phyloP scores from a whole-genome alignment of 2,329 filamentous ascomycete species.

The Exophiala xenobiotica region DNA sequence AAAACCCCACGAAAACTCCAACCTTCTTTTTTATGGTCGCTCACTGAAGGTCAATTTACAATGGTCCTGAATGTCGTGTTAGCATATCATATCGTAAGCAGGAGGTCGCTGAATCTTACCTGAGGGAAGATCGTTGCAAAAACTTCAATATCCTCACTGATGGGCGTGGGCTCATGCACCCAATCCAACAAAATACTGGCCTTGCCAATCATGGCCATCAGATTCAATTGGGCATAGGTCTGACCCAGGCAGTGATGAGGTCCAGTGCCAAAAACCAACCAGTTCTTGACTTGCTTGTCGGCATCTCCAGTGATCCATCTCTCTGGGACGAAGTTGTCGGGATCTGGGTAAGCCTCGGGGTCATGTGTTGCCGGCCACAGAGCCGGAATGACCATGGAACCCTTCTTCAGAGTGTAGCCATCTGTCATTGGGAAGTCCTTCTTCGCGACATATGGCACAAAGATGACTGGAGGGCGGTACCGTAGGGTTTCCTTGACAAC shows the following conservation, averaged over 20 bases:
- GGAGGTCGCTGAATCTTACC: slow-evolving; percentile 55
- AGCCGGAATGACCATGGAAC: slow-evolving; percentile 91
- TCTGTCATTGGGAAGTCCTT: slow-evolving; percentile 89
- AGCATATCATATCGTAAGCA: slow-evolving; percentile 1
- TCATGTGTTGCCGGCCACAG: slow-evolving; percentile 90
- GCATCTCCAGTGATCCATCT: slow-evolving; percentile 88
- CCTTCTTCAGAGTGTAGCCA: slow-evolving; percentile 88
- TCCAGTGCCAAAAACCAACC: slow-evolving; percentile 90
- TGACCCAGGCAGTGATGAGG: slow-evolving; percentile 97
- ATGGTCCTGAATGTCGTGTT: slow-evolving; percentile 63
- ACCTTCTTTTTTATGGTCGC: slow-evolving; percentile 34
- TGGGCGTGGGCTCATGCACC: slow-evolving; percentile 79
- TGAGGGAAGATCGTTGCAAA: slow-evolving; percentile 98
- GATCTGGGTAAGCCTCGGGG: slow-evolving; percentile 85
- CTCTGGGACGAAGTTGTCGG: slow-evolving; percentile 85
- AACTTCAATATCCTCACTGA: slow-evolving; percentile 93
- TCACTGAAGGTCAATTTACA: slow-evolving; percentile 72
- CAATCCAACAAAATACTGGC: slow-evolving; percentile 84
- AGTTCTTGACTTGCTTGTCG: slow-evolving; percentile 92
- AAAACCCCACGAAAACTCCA: slow-evolving; percentile 2
- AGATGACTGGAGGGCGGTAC: slow-evolving; percentile 92
- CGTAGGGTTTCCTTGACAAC: slow-evolving; percentile 88
- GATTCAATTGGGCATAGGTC: slow-evolving; percentile 82
- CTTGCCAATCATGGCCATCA: slow-evolving; percentile 88
- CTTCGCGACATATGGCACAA: slow-evolving; percentile 95